Conservation (phyloP, 495 filamentous ascomycete species). For the Oidiodendron maius region DNA sequence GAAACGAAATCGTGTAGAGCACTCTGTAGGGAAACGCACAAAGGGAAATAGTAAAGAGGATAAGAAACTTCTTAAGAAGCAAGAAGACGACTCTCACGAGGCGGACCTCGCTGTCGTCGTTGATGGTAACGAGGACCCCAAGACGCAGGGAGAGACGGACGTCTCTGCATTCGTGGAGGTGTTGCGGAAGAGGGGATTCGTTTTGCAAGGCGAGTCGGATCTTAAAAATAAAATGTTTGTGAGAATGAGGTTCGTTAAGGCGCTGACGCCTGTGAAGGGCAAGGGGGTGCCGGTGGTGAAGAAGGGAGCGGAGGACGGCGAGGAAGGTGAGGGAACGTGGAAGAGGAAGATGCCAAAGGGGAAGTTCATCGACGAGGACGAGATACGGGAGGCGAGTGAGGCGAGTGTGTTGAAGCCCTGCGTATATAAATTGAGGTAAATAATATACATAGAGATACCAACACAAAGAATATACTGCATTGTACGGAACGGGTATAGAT, state of each 20-base stretch:
- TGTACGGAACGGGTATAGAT: too few relatives aligned
- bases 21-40: constrained; percentile 50
- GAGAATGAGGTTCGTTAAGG: constrained; percentile 88
- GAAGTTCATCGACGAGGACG: constrained; percentile 53
- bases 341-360: constrained; percentile 41
- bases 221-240: constrained; percentile 97
- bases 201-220: constrained; percentile 65
- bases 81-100: constrained; percentile 39
- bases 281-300: constrained; percentile 44
- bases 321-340: constrained; percentile 23
- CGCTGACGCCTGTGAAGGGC: constrained; percentile 57
- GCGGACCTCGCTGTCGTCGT: constrained; percentile 45
- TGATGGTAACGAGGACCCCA: constrained; percentile 40
- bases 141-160: constrained; percentile 73
- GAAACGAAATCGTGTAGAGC: constrained; percentile 39
- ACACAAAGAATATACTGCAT: too few relatives aligned
- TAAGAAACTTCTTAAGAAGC: constrained; percentile 50
- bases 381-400: constrained; percentile 47
- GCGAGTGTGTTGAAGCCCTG: constrained; percentile 84
- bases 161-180: constrained; percentile 86
- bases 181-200: constrained; percentile 60
- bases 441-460: too few relatives aligned
- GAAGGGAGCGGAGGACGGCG: constrained; percentile 25
- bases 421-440: constrained; percentile 92
- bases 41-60: constrained; percentile 40